Conservation (phyloP, 129 eudicot species). For the Saposhnikovia divaricata region DNA sequence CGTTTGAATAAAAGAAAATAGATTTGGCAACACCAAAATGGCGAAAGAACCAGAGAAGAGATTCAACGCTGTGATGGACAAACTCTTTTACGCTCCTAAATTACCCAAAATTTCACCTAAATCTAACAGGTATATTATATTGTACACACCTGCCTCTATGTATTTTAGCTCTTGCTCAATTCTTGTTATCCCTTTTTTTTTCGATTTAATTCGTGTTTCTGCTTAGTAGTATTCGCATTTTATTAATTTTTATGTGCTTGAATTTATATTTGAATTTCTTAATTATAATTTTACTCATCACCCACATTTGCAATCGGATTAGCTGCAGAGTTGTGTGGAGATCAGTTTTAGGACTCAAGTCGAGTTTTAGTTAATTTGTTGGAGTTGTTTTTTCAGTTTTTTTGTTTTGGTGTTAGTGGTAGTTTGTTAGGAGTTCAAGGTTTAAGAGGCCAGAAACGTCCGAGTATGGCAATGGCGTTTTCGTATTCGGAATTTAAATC, state of each 20-base stretch:
- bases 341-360: background rate
- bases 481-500: conserved; percentile 21
- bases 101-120: background rate
- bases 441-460: conserved; percentile 52
- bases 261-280: no score
- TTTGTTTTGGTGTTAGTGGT: background rate
- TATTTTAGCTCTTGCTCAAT: no score
- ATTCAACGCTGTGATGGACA: conserved; percentile 61
- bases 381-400: background rate
- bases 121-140: no score
- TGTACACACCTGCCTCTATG: no score
- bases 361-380: background rate
- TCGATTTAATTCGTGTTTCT: no score
- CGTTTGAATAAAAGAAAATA: no score
- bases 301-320: no score
- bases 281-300: no score
- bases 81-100: conserved; percentile 45
- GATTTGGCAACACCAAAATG: conserved; percentile 19
- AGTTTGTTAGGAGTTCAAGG: conserved; percentile 31
- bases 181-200: no score
- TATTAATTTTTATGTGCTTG: no score
- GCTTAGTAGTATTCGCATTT: no score
- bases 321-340: no score
- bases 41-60: conserved; percentile 80
- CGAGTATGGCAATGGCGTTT: conserved; percentile 21